Evolutionary conservation across 768 basidiomycete genomes (phyloP), one percentile per base, ranked within the genome.

Genomic region (Terana coerulea): DNA sequence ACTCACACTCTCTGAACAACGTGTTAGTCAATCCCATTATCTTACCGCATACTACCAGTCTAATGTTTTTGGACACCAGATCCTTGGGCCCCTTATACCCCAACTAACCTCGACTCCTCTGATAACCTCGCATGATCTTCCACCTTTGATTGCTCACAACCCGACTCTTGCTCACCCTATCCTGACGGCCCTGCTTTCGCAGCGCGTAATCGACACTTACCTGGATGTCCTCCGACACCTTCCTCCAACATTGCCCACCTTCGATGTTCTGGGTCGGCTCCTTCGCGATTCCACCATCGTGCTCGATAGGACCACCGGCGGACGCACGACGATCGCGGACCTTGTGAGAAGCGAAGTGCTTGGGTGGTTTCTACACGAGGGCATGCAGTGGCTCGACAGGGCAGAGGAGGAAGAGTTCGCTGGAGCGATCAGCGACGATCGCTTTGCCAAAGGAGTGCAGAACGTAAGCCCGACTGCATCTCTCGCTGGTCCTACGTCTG

Each of bases 1-100:
- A 22, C 77, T 91, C 36, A 84, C 80, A 30, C 77, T 91, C 45
- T 75, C 84, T 33, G 88, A 91, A 71, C 85, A 86, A 73, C 80
- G 87, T 51, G 84, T 87, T 62, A 49, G 77, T 67, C 25, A 43
- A 55, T 29, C 37, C 55, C 49, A 39, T 37, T 28, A 28, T 35
- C 28, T 25, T 14, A 24, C 24, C 31, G 35, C 44, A 41, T 29
- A 24, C 37, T 10, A 22, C 30, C 28, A 24, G 19, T 28, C 36
- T 19, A 49, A 28, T 17, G 36, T 1, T 39, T 43, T 22, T 4
- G 26, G 30, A 28, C 26, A n/a, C 40, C 56, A 86, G 84, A 61
- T 74, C 46, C 72, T 89, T 55, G 64, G 64, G 33, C 84, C 86
- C 17, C 53, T 70, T 58, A 72, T 79, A 57, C 67, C 71, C 52